phyloP scores from a whole-genome alignment of 78 protist species.

The Isochrysis galbana region DNA sequence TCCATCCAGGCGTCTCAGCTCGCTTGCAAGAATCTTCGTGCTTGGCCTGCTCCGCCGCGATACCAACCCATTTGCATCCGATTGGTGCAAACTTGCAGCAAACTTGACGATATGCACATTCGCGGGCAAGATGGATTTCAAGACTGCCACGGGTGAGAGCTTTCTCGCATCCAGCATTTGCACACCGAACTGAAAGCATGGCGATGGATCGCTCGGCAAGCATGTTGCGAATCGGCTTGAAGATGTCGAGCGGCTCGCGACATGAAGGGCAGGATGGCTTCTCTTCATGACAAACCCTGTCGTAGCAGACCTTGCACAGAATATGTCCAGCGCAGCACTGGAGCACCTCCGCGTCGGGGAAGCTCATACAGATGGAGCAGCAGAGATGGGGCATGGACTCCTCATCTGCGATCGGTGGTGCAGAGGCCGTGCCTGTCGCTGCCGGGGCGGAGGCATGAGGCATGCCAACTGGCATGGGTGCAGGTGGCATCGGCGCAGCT shows the following conservation, averaged over 20 bases:
- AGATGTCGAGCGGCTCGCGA: background rate
- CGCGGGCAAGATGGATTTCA: background rate
- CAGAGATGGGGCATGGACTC: background rate
- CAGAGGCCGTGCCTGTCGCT: no score
- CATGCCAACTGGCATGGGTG: no score
- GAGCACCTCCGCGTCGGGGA: conserved; percentile 9
- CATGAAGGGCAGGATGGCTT: conserved; percentile 1
- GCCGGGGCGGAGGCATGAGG: no score
- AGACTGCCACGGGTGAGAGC: background rate
- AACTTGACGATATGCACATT: background rate
- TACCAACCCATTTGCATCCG: background rate
- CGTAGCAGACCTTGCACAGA: background rate
- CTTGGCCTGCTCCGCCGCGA: background rate
- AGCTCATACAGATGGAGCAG: background rate
- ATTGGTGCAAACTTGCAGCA: background rate
- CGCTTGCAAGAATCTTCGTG: conserved; percentile 5
- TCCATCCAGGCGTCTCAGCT: background rate
- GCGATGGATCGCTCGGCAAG: background rate
- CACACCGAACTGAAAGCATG: background rate
- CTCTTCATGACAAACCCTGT: background rate
- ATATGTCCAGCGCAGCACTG: background rate
- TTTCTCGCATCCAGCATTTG: background rate
- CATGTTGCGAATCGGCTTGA: conserved; percentile 3
- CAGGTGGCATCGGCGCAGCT: no score
- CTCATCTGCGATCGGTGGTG: background rate